A percentile compares a stretch with the other conserved stretches of the same genome.
Conservation (phyloP, 2,329 filamentous ascomycete species). For the Amylocarpus encephaloides region DNA sequence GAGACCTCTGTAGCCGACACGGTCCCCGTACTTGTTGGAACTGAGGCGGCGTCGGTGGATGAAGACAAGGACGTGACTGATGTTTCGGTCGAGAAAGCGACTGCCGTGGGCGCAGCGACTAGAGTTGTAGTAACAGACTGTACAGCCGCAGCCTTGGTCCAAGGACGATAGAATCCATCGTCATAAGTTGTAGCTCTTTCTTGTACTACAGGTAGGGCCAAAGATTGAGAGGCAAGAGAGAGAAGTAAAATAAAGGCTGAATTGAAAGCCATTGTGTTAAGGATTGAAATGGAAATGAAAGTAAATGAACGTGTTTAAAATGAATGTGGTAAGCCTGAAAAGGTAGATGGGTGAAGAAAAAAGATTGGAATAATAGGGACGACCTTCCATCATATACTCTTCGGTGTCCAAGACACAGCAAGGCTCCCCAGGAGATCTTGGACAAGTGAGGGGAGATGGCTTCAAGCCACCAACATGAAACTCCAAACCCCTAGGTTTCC, state of each 20-base stretch:
- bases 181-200: background rate
- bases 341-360: no score
- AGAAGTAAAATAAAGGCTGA: conserved; percentile 1
- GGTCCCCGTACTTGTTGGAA: background rate
- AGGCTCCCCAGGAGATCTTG: no score
- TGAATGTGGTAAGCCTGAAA: no score
- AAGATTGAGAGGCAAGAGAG: conserved; percentile 4
- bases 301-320: background rate
- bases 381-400: no score
- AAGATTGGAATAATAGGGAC: no score
- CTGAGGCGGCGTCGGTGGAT: background rate
- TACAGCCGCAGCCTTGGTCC: background rate
- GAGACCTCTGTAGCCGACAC: background rate
- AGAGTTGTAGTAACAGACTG: background rate
- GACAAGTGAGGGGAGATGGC: no score
- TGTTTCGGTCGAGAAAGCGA: background rate
- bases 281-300: background rate
- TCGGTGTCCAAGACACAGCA: no score
- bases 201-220: conserved; percentile 2
- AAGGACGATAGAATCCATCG: conserved; percentile 1
- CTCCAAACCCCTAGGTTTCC: no score
- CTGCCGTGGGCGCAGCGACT: background rate
- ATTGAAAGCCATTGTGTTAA: conserved; percentile 4
- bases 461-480: no score
- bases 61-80: background rate